Evolutionary conservation across 2,329 filamentous ascomycete genomes (phyloP).

Genomic region (Botrytis squamosa): DNA sequence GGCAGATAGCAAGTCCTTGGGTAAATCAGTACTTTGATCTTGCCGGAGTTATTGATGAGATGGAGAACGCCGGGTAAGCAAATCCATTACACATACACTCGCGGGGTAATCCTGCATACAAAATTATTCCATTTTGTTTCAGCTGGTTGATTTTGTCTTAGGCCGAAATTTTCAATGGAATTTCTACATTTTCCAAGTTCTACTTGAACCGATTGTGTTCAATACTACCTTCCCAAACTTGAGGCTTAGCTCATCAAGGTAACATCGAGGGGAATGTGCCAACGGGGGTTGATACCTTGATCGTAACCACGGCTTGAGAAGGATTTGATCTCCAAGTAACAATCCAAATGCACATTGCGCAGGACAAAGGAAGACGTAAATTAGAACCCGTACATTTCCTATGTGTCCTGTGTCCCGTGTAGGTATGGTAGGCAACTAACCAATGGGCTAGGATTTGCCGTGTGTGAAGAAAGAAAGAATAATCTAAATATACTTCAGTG

Average conservation of each 20-base stretch:
- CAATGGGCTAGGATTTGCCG: not conserved
- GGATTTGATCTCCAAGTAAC: not conserved
- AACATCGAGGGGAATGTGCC: not conserved
- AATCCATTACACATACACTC: not conserved
- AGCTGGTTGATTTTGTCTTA: not conserved
- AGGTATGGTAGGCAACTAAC: not conserved
- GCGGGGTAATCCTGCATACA: conserved; percentile 7
- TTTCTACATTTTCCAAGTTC: not conserved
- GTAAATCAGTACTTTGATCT: not conserved
- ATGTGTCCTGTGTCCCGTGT: not conserved
- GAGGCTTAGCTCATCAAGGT: conserved; percentile 7
- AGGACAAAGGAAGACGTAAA: not conserved
- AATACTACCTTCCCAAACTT: conserved; percentile 4
- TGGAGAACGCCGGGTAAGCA: conserved; percentile 3
- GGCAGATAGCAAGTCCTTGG: not conserved
- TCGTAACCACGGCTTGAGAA: not conserved
- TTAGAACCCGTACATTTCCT: not conserved
- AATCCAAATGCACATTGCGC: not conserved
- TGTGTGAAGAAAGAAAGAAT: not conserved
- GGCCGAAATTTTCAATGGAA: not conserved
- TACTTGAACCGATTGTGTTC: not conserved
- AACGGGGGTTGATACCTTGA: not conserved
- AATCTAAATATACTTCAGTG: conserved; percentile 6
- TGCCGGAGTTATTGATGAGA: not conserved
- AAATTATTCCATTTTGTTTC: not conserved